Percentiles rank a stretch among this genome's conserved stretches.
These are phyloP conservation scores for Ganoderma leucocontextum DNA, from an alignment of 1,284 basidiomycete genomes.

Conservation along the genomic window DNA sequence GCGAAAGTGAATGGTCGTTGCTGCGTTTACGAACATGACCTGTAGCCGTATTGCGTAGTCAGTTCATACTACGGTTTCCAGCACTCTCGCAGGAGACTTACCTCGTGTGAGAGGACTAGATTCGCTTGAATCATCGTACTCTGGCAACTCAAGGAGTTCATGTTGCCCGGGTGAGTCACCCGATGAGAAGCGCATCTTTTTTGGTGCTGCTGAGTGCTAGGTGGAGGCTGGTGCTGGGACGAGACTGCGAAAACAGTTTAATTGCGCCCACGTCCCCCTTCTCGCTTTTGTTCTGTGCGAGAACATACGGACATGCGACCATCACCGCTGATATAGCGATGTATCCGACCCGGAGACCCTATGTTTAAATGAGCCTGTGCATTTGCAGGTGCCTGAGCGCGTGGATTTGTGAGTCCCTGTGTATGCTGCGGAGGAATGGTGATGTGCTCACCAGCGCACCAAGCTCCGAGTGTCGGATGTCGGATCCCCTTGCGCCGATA, in stretches of 20 bases:
- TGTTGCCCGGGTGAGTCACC: background rate
- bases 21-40: background rate
- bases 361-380: background rate
- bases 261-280: background rate
- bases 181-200: background rate
- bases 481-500: background rate
- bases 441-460: background rate
- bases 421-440: background rate
- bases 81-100: background rate
- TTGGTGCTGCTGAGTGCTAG: background rate
- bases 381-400: background rate
- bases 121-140: background rate
- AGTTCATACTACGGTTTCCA: background rate
- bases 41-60: background rate
- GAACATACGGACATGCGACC: background rate
- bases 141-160: background rate
- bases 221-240: background rate
- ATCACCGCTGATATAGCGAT: background rate
- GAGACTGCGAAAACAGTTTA: background rate
- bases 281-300: background rate
- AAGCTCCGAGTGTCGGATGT: background rate
- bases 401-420: no score
- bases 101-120: background rate
- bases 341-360: background rate
- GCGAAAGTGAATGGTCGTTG: background rate